Conservation (phyloP, 129 eudicot genomes). For the Erigeron canadensis region DNA sequence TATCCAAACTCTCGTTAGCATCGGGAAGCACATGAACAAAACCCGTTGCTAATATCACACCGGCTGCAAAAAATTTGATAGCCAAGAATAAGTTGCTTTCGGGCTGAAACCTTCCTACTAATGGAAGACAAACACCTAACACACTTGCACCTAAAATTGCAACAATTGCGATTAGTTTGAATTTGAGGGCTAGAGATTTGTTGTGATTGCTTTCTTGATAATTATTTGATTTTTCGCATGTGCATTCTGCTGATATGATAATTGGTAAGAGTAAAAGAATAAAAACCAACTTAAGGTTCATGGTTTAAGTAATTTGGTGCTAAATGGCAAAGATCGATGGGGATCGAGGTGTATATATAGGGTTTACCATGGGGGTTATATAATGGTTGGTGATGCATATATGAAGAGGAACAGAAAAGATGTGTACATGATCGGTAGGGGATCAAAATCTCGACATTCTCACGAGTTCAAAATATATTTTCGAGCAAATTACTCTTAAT, state of each 20-base stretch:
- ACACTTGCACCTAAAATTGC: slow-evolving; percentile 40
- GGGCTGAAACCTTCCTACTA: slow-evolving; percentile 31
- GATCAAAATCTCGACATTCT: too few relatives aligned
- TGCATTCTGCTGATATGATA: slow-evolving; percentile 30
- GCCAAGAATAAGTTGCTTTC: slow-evolving; percentile 35
- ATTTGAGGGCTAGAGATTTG: slow-evolving; percentile 25
- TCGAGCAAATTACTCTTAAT: too few relatives aligned
- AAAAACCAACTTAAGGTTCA: slow-evolving; percentile 9
- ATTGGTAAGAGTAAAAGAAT: slow-evolving; percentile 28
- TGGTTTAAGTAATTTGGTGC: background rate
- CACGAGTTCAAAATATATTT: too few relatives aligned
- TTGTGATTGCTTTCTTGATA: background rate
- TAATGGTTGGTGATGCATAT: too few relatives aligned
- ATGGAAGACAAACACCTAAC: slow-evolving; percentile 42
- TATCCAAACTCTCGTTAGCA: slow-evolving; percentile 41
- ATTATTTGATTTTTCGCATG: slow-evolving; percentile 14
- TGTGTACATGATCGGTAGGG: too few relatives aligned
- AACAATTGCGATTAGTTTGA: slow-evolving; percentile 37
- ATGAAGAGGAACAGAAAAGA: too few relatives aligned
- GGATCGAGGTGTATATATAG: too few relatives aligned
- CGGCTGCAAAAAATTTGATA: slow-evolving; percentile 49
- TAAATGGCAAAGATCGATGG: too few relatives aligned
- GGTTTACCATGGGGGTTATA: too few relatives aligned
- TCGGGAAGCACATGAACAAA: slow-evolving; percentile 62
- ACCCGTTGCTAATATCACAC: slow-evolving; percentile 59